These are phyloP conservation scores for Chaetomiaceae sp. DNA, from an alignment of 2,329 filamentous ascomycete genomes.

Conservation along the genomic window DNA sequence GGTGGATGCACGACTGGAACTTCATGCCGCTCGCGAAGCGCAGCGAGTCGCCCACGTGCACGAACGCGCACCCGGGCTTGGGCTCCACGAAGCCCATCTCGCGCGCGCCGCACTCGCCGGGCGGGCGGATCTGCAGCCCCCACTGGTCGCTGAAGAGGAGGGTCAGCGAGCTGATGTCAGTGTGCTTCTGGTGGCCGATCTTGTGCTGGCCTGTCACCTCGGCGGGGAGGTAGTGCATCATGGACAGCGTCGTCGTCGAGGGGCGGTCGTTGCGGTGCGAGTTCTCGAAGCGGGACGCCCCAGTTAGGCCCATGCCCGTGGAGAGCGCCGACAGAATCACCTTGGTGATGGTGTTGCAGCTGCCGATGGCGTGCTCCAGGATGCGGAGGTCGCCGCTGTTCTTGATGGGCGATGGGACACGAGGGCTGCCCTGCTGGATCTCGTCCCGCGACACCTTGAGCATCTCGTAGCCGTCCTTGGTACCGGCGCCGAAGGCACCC, in stretches of 20 bases:
- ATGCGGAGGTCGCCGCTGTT: slow-evolving; percentile 43
- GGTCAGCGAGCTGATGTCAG: slow-evolving; percentile 51
- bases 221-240: slow-evolving; percentile 50
- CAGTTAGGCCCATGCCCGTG: slow-evolving; percentile 41
- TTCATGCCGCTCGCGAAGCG: slow-evolving; percentile 50
- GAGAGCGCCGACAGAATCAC: slow-evolving; percentile 47
- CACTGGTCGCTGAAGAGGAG: slow-evolving; percentile 52
- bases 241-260: slow-evolving; percentile 46
- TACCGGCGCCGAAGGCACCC: slow-evolving; percentile 39
- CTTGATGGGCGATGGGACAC: slow-evolving; percentile 44
- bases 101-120: slow-evolving; percentile 31
- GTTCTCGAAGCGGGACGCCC: slow-evolving; percentile 45
- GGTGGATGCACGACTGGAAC: slow-evolving; percentile 54
- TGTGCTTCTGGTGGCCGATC: slow-evolving; percentile 53
- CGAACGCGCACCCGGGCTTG: slow-evolving; percentile 46
- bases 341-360: slow-evolving; percentile 48
- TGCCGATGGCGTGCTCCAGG: slow-evolving; percentile 46
- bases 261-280: slow-evolving; percentile 47
- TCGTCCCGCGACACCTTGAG: slow-evolving; percentile 48
- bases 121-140: slow-evolving; percentile 53
- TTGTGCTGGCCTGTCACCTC: slow-evolving; percentile 36
- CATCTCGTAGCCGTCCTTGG: slow-evolving; percentile 51
- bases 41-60: slow-evolving; percentile 56
- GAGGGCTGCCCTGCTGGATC: slow-evolving; percentile 43
- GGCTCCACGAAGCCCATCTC: slow-evolving; percentile 52